Evolutionary conservation across 2,329 filamentous ascomycete genomes (phyloP).

Genomic region (Septoria linicola): DNA sequence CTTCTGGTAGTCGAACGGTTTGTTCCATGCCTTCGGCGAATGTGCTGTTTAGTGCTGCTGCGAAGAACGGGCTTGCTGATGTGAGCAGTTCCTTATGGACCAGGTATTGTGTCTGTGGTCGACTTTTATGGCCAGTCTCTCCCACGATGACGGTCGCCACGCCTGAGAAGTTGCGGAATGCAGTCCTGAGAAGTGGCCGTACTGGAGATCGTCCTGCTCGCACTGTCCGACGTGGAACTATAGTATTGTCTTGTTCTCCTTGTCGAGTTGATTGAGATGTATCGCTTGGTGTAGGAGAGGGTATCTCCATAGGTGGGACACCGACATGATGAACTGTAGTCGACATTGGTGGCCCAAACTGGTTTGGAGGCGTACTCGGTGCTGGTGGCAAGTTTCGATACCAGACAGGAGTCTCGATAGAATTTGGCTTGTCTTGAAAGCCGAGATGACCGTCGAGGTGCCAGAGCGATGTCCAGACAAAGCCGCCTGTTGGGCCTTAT

Average conservation of each 20-base stretch:
- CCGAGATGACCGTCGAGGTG: neutral
- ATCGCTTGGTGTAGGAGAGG: constrained; percentile 29
- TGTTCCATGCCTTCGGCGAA: constrained; percentile 49
- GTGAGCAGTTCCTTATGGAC: constrained; percentile 52
- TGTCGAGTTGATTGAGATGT: constrained; percentile 29
- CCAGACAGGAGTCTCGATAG: constrained; percentile 35
- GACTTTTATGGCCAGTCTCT: constrained; percentile 27
- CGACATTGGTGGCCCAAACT: constrained; percentile 25
- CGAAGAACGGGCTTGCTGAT: constrained; percentile 51
- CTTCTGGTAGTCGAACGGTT: constrained; percentile 46
- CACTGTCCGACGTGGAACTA: constrained; percentile 16
- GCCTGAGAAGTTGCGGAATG: constrained; percentile 42
- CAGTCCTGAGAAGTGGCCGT: constrained; percentile 39
- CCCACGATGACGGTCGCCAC: constrained; percentile 45
- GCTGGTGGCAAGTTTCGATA: constrained; percentile 31
- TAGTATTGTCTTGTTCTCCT: constrained; percentile 19
- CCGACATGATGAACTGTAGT: constrained; percentile 23
- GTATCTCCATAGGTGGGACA: constrained; percentile 32
- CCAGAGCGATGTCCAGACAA: constrained; percentile 1
- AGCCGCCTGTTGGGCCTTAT: neutral
- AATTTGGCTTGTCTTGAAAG: constrained; percentile 30
- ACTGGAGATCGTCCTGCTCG: constrained; percentile 29
- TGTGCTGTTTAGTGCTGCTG: constrained; percentile 48
- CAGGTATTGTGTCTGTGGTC: constrained; percentile 42
- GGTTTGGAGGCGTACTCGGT: constrained; percentile 23